Percentiles rank a stretch among this genome's conserved stretches.
phyloP scores from a whole-genome alignment of 2,329 filamentous ascomycete species.

The Triangularia setosa region DNA sequence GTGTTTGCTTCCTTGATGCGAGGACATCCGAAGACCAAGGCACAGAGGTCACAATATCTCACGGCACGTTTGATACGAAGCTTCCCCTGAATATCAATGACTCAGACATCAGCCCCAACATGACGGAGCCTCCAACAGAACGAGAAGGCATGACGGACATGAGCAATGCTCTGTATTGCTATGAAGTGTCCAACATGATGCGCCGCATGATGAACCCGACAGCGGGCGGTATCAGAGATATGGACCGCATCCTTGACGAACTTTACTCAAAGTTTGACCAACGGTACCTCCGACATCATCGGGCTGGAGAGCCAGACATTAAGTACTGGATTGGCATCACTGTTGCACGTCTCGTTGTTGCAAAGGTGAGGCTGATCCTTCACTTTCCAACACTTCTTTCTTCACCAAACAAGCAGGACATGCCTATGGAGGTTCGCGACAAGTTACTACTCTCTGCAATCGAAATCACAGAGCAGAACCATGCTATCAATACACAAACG shows the following conservation, averaged over 20 bases:
- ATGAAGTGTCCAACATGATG: slow-evolving; percentile 34
- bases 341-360: slow-evolving; percentile 62
- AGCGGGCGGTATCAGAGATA: slow-evolving; percentile 35
- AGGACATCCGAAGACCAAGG: slow-evolving; percentile 48
- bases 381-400: slow-evolving; percentile 68
- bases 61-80: slow-evolving; percentile 42
- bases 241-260: slow-evolving; percentile 41
- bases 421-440: slow-evolving; percentile 38
- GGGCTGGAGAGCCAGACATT: slow-evolving; percentile 29
- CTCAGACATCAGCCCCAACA: slow-evolving; percentile 43
- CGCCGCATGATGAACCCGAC: slow-evolving; percentile 36
- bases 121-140: slow-evolving; percentile 44
- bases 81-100: slow-evolving; percentile 51
- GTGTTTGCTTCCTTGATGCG: slow-evolving; percentile 54
- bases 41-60: slow-evolving; percentile 41
- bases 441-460: slow-evolving; percentile 47
- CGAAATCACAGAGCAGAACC: slow-evolving; percentile 52
- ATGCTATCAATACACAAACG: slow-evolving; percentile 45
- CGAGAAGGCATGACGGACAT: slow-evolving; percentile 51
- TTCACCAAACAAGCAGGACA: slow-evolving; percentile 32
- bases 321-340: slow-evolving; percentile 37
- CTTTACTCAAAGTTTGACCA: slow-evolving; percentile 42
- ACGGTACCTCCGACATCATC: slow-evolving; percentile 39
- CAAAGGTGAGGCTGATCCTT: slow-evolving; percentile 73
- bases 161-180: slow-evolving; percentile 38